Evolutionary conservation across 2,329 filamentous ascomycete species (phyloP), one percentile per base, ranked within the genome.

Genomic region (Microsporum canis): DNA sequence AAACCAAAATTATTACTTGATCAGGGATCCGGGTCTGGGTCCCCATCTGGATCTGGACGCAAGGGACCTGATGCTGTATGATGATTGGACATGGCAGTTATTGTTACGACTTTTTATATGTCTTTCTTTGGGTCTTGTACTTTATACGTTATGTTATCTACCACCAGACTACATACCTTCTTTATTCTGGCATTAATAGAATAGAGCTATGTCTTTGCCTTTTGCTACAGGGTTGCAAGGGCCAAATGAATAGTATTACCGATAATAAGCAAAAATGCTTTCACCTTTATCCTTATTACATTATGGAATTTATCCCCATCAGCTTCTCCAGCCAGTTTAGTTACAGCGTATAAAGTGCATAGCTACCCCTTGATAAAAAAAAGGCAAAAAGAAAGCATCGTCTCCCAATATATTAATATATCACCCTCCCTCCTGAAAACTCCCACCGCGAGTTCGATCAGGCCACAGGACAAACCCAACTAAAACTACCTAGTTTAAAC

Each of bases 1-100:
- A 97, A 97, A 79, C 92, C 92, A 17, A 89, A 87, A 71, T 76
- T 97, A 60, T 75, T 97, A 65, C 81, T 97, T 23, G 91, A 96
- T 75, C 88, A 87, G 53, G 64, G 63, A 33, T 75, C 74, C 31
- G 73, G 74, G 41, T 55, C 51, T 51, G 45, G 45, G 31, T 31
- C 45, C 14, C 23, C 23, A 51, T 51, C 45, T 31, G 64, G 63
- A 43, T 75, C 33, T 10, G 51, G 51, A 14, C 72, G 76, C 62
- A 76, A 76, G 63, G 74, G 73, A 2, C 73, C 73, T 49, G 73
- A 72, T 8, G 72, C 72, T 38, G 73, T 75, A 62, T 75, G 59
- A 61, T 43, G 8, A 34, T 43, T 45, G 51, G 4, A 55, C 31
- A 27, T 41, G 55, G 31, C 31, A 31, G n/a, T 29, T 56, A 31